Percentiles rank a stretch among this genome's conserved stretches.
Conservation (phyloP, 768 basidiomycete genomes). For the Antrodiella citrinella region DNA sequence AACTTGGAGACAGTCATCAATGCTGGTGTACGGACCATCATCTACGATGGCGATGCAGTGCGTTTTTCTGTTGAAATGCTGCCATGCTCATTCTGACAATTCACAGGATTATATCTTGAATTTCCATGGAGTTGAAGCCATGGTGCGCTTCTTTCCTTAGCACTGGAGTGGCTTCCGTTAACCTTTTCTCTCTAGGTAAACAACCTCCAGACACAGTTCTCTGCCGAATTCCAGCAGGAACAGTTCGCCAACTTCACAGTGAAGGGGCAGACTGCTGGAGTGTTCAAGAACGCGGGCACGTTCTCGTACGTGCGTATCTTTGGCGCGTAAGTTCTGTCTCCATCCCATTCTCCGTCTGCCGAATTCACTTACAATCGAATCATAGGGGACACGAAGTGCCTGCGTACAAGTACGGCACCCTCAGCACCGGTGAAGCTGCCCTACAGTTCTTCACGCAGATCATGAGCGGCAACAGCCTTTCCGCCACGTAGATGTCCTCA, state of each 20-base stretch:
- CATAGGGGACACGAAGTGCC: slow-evolving; percentile 23
- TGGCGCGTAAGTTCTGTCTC: slow-evolving; percentile 16
- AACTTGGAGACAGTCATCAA: slow-evolving; percentile 50
- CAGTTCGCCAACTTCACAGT: slow-evolving; percentile 42
- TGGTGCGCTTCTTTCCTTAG: slow-evolving; percentile 27
- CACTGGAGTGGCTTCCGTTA: not conserved
- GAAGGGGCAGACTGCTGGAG: slow-evolving; percentile 38
- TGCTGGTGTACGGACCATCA: slow-evolving; percentile 43
- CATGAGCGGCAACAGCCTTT: slow-evolving; percentile 19
- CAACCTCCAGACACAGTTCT: slow-evolving; percentile 39
- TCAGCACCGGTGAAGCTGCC: slow-evolving; percentile 18
- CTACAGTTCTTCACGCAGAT: slow-evolving; percentile 26
- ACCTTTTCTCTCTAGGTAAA: slow-evolving; percentile 29
- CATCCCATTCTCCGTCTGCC: not conserved
- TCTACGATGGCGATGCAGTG: slow-evolving; percentile 55
- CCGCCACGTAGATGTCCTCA: slow-evolving; percentile 13
- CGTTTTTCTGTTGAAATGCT: slow-evolving; percentile 15
- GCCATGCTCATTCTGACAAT: not conserved
- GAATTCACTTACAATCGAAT: not conserved
- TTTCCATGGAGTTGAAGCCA: slow-evolving; percentile 46
- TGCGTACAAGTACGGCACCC: slow-evolving; percentile 18
- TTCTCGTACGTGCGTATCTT: slow-evolving; percentile 48
- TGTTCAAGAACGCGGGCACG: slow-evolving; percentile 52
- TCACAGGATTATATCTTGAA: slow-evolving; percentile 42
- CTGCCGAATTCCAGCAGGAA: slow-evolving; percentile 32